Evolutionary conservation across 108 stramenopile genomes (phyloP), one percentile per base, ranked within the genome.

Genomic region (Fragilaria radians): DNA sequence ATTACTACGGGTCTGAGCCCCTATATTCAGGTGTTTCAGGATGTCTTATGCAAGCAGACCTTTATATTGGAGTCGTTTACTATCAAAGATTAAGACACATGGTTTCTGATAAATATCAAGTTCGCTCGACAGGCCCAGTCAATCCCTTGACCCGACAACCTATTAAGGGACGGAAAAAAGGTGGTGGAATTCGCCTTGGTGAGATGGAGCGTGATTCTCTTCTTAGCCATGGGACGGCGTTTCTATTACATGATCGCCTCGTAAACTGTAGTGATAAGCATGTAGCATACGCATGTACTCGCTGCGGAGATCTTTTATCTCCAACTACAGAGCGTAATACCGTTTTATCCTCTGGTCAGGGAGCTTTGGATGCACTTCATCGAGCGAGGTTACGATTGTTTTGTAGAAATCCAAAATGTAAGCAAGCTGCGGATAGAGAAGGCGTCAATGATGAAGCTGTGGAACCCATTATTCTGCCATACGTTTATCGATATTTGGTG

Each of bases 181-280:
- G 95, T 70, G 99, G 99, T 54, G 99, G 99, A 48, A 72, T 98
- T 62, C 95, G 99, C 28, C 96, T 99, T 94, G 99, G 99, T 56
- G 99, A 99, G 76, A 99, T 99, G 99, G 99, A 99, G 78, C 99
- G 99, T 66, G 99, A 99, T 81, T 98, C 97, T 67, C 78, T 99
- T 51, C 96, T 99, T 62, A 93, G 96, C 3, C 97, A 99, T 72
- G 99, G 99, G n/a, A 94, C 93, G 61, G 96, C 98, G 31, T 89
- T 83, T 69, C 96, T 99, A 76, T 92, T 99, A 46, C 83, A 95
- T 0, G 99, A 99, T 86, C 87, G 99, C 11, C 91, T 99, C 77
- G 97, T 99, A 63, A 77, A 86, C 58, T 96, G 96, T 75, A 92
- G 92, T 3, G 99, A 99, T 67, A 89, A 96, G 64, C 98, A 98